Evolutionary conservation across 1,284 basidiomycete species (phyloP).

Genomic region (Moesziomyces sp.): DNA sequence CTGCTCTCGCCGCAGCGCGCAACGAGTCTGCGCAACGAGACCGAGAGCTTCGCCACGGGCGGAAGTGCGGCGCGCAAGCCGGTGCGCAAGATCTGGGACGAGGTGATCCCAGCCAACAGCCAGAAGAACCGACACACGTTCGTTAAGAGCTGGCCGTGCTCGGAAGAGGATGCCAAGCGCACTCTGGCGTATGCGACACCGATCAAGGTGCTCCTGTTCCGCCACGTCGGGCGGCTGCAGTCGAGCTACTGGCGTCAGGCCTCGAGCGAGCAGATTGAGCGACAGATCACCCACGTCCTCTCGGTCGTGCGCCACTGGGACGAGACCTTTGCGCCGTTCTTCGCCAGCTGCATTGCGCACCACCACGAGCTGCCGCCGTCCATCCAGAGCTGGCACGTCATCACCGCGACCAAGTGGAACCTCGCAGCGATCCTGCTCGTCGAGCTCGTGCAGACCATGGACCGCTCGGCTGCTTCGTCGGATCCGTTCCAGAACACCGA

Average conservation of each 20-base stretch:
- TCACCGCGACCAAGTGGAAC: constrained; percentile 38
- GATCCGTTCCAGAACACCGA: constrained; percentile 28
- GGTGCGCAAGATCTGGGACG: constrained; percentile 43
- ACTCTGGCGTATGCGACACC: constrained; percentile 35
- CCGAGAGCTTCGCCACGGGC: constrained; percentile 5
- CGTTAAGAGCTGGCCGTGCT: constrained; percentile 31
- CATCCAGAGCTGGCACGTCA: constrained; percentile 38
- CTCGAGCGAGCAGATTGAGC: constrained; percentile 25
- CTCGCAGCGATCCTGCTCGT: constrained; percentile 37
- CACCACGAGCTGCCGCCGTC: constrained; percentile 27
- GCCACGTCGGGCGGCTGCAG: constrained; percentile 38
- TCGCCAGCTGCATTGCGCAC: constrained; percentile 25
- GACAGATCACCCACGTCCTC: constrained; percentile 31
- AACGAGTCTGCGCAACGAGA: constrained; percentile 4
- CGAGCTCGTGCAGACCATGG: constrained; percentile 34
- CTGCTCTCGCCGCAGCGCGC: constrained; percentile 13
- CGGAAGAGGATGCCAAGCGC: constrained; percentile 27
- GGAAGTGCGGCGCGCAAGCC: neutral
- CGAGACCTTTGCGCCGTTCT: constrained; percentile 33
- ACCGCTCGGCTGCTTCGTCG: constrained; percentile 8
- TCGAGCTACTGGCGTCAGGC: constrained; percentile 40
- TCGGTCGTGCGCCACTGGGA: constrained; percentile 38
- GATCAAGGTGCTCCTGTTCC: constrained; percentile 45
- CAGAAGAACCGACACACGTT: constrained; percentile 24
- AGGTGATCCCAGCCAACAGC: constrained; percentile 36